Percentiles rank a stretch among this genome's conserved stretches.
These are phyloP conservation scores for Rhododendron mucronatum DNA, from an alignment of 148 eudicot species.

Conservation along the genomic window DNA sequence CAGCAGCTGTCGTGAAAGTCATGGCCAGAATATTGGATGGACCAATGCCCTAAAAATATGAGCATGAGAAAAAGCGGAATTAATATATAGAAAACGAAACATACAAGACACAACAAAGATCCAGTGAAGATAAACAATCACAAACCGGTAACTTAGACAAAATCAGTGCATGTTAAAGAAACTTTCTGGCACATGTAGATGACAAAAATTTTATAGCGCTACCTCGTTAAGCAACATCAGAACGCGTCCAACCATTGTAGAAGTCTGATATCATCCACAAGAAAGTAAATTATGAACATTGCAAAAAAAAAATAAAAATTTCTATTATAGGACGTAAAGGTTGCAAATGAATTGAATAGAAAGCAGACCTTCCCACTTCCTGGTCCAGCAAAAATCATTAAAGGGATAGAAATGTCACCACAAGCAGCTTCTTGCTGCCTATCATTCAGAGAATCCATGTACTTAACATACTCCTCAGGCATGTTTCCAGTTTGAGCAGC, in stretches of 20 bases:
- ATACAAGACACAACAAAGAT: background rate
- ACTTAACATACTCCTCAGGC: constrained; percentile 64
- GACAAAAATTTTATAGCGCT: constrained; percentile 6
- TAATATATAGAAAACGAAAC: background rate
- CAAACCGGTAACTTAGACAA: background rate
- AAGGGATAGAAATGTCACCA: constrained; percentile 65
- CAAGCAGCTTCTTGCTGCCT: constrained; percentile 86
- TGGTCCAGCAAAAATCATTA: constrained; percentile 95
- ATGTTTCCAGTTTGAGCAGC: constrained; percentile 28
- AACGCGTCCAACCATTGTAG: constrained; percentile 96
- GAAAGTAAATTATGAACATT: constrained; percentile 5
- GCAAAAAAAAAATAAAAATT: too few relatives aligned
- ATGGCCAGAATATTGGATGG: constrained; percentile 90
- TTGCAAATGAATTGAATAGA: background rate
- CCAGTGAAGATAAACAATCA: constrained; percentile 9
- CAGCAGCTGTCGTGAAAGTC: constrained; percentile 99
- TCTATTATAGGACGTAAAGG: background rate
- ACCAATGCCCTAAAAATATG: constrained; percentile 50
- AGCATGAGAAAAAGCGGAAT: background rate
- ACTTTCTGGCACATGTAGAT: background rate
- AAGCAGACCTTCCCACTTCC: constrained; percentile 90
- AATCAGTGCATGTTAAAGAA: background rate
- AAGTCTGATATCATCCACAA: constrained; percentile 52
- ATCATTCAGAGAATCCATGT: constrained; percentile 60
- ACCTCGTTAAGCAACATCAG: constrained; percentile 82